Evolutionary conservation across 1,284 basidiomycete genomes (phyloP), one percentile per base, ranked within the genome.

Genomic region (Pisolithus thermaeus): DNA sequence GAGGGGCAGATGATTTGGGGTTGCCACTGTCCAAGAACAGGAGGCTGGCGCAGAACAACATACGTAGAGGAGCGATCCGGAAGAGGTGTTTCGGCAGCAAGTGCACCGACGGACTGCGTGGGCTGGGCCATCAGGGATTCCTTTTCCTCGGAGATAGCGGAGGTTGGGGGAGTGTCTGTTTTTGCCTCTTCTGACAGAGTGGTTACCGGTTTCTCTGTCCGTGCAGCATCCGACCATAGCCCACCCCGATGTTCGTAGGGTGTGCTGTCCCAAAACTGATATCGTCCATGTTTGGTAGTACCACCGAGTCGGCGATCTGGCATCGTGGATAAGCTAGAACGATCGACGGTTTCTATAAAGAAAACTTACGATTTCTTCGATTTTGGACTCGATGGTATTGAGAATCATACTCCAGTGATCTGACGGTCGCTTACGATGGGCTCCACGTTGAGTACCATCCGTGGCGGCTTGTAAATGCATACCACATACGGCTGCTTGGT

Each of bases 251-350:
- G 80, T 40, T 70, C 61, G 53, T 83, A 81, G 4, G 70, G 64
- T 1, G 70, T 66, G 40, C 89, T 95, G 67, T 96, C 89, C 67
- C 97, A 98, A 95, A 98, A 3, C 94, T 79, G 53, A 97, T 86
- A 63, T 98, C 96, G 68, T 99, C 96, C 92, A 97, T 96, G 70
- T 97, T 92, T 7, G 97, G 97, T 60, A 96, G 71, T 9, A 99
- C 95, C 27, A 99, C 80, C 0, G 92, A 95, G 62, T 99, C 96
- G 60, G 83, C 79, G 47, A 97, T 88, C 92, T 96, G 41, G 45
- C 20, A 46, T 48, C 53, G 16, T n/a, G 50, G 23, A 32, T 23
- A 11, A 47, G 55, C 20, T 35, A 51, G 39, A 45, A 22, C 37
- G 30, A 25, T 30, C 36, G 28, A 37, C 27, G 27, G 35, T 20